These are phyloP conservation scores for Dryadomyces quercus-mongolicae DNA, from an alignment of 2,329 filamentous ascomycete genomes.

Conservation along the genomic window DNA sequence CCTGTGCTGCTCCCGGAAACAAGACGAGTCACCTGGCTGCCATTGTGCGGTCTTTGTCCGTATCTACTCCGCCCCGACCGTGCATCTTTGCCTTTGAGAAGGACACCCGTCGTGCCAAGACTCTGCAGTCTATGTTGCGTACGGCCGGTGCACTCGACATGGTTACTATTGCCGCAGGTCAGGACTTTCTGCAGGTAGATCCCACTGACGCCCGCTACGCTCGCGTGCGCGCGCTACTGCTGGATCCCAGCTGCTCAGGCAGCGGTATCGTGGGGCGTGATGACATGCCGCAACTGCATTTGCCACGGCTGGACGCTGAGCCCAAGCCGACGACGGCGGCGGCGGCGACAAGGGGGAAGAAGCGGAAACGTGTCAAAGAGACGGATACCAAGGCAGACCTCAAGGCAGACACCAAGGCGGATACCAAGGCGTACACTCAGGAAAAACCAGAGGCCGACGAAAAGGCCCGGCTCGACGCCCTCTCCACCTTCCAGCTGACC, in stretches of 20 bases:
- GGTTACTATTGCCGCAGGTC: constrained; percentile 57
- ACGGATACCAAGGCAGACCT: neutral
- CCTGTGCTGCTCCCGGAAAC: constrained; percentile 89
- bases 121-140: constrained; percentile 72
- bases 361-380: constrained; percentile 27
- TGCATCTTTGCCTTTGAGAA: constrained; percentile 70
- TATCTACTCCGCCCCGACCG: neutral
- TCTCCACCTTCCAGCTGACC: constrained; percentile 71
- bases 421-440: constrained; percentile 7
- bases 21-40: constrained; percentile 92
- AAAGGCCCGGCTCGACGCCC: constrained; percentile 49
- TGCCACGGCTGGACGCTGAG: constrained; percentile 23
- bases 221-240: constrained; percentile 66
- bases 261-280: constrained; percentile 89
- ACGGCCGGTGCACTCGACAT: constrained; percentile 51
- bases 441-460: constrained; percentile 45
- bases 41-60: constrained; percentile 37
- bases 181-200: constrained; percentile 73
- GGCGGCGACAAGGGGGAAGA: constrained; percentile 20
- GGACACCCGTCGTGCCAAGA: constrained; percentile 57
- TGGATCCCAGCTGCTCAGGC: constrained; percentile 92
- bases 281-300: constrained; percentile 55
- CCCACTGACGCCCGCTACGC: constrained; percentile 48
- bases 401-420: neutral
- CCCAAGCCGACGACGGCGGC: constrained; percentile 17